Evolutionary conservation across 176 grass and related monocot genomes (phyloP).

Genomic region (Oropetium thomaeum): DNA sequence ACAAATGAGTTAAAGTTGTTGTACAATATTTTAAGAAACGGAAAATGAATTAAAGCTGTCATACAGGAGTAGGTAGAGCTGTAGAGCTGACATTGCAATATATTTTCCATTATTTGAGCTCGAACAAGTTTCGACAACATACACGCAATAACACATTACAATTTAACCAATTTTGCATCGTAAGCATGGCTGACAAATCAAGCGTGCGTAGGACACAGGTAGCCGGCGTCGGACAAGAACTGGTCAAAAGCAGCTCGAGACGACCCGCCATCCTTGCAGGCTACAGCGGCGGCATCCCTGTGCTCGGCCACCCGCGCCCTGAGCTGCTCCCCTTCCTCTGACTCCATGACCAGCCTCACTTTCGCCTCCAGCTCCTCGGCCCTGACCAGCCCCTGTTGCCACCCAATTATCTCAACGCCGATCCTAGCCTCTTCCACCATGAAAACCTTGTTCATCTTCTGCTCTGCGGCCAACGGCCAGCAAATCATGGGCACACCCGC

Average conservation of each 20-base stretch:
- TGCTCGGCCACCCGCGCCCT: neutral
- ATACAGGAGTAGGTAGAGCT: too few relatives aligned
- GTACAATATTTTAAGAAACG: too few relatives aligned
- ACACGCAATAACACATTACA: too few relatives aligned
- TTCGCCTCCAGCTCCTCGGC: constrained; percentile 33
- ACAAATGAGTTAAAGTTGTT: too few relatives aligned
- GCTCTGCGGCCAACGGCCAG: constrained; percentile 45
- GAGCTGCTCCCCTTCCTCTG: neutral
- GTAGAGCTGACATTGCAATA: neutral
- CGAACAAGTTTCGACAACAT: too few relatives aligned
- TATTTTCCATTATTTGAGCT: too few relatives aligned
- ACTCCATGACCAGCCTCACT: constrained; percentile 34
- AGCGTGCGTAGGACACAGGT: neutral
- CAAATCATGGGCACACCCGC: constrained; percentile 35
- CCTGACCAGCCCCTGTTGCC: neutral
- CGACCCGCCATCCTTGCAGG: neutral
- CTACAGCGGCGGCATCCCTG: neutral
- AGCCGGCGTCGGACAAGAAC: constrained; percentile 9
- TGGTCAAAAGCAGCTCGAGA: neutral
- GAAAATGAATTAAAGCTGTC: too few relatives aligned
- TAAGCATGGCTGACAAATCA: neutral
- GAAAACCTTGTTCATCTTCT: constrained; percentile 56
- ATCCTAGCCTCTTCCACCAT: constrained; percentile 36
- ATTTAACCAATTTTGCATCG: neutral
- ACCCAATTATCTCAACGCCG: constrained; percentile 32